These are phyloP conservation scores for Globisporangium alternatum DNA, from an alignment of 352 stramenopile genomes.

Conservation along the genomic window DNA sequence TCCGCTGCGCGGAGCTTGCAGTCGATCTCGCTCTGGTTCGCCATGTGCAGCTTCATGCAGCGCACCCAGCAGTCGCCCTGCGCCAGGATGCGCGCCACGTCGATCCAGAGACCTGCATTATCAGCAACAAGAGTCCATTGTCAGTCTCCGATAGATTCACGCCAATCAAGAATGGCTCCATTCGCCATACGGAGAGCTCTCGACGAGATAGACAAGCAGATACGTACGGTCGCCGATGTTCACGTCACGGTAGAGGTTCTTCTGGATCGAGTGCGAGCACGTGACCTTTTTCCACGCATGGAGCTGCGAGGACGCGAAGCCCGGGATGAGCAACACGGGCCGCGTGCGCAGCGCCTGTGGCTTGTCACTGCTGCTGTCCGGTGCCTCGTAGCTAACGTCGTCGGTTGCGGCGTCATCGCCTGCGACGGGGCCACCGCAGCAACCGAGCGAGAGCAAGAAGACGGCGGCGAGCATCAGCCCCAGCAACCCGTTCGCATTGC, in stretches of 20 bases:
- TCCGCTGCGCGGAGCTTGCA: constrained; percentile 73
- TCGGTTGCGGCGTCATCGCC: constrained; percentile 6
- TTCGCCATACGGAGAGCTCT: not conserved
- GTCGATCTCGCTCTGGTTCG: constrained; percentile 61
- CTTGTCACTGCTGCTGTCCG: not conserved
- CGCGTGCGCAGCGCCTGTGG: constrained; percentile 25
- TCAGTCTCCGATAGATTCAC: not conserved
- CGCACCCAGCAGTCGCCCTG: constrained; percentile 75
- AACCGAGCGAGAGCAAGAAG: constrained; percentile 19
- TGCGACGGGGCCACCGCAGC: constrained; percentile 12
- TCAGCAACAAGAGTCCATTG: not conserved
- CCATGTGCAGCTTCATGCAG: constrained; percentile 74
- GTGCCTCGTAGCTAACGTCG: not conserved
- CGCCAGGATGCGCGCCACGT: constrained; percentile 63
- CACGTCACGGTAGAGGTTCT: constrained; percentile 76
- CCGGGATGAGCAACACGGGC: constrained; percentile 69
- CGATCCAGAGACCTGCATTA: constrained; percentile 58
- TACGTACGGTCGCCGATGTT: constrained; percentile 70
- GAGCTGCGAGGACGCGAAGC: constrained; percentile 80
- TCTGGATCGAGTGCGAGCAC: constrained; percentile 62
- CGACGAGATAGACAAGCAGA: not conserved
- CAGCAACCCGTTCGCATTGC: constrained; percentile 15
- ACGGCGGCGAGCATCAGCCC: constrained; percentile 18
- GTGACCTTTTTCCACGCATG: constrained; percentile 59
- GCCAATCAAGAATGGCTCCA: not conserved